These are phyloP conservation scores for Tetrahymena elliotti DNA, from an alignment of 73 alveolate species.

Conservation along the genomic window DNA sequence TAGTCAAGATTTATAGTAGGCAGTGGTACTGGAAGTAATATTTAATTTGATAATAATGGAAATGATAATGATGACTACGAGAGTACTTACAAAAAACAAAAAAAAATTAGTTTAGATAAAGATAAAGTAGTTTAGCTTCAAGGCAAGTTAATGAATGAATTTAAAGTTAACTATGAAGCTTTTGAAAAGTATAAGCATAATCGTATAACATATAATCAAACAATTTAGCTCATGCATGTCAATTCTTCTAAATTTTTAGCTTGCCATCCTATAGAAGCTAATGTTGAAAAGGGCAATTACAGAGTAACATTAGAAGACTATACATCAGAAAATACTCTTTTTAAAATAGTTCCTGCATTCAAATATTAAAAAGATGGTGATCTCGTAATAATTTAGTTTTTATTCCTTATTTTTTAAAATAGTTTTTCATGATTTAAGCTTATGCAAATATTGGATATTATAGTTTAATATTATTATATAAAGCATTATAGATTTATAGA, in stretches of 20 bases:
- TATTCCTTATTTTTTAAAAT: too few species aligned
- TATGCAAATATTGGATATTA: too few species aligned
- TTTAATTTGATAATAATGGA: not conserved
- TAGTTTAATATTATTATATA: too few species aligned
- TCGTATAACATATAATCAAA: conserved; percentile 17
- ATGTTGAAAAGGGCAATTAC: conserved; percentile 23
- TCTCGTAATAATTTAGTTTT: conserved; percentile 13
- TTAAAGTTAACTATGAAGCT: conserved; percentile 32
- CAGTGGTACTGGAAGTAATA: not conserved
- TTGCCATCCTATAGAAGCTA: conserved; percentile 37
- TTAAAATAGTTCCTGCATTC: conserved; percentile 30
- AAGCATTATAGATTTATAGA: too few species aligned
- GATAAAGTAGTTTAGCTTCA: conserved; percentile 9
- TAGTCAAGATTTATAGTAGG: not conserved
- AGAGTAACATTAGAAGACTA: conserved; percentile 29
- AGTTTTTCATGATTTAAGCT: too few species aligned
- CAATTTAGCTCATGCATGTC: conserved; percentile 29
- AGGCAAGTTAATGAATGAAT: conserved; percentile 14
- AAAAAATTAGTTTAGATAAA: not conserved
- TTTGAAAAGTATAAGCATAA: conserved; percentile 23
- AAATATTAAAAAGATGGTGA: conserved; percentile 43
- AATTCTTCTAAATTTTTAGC: conserved; percentile 41
- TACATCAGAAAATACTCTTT: conserved; percentile 26
- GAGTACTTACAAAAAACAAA: not conserved
- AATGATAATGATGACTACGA: not conserved